Evolutionary conservation across 345 rosid species (phyloP), one percentile per base, ranked within the genome.

Genomic region (Citrus maxima): DNA sequence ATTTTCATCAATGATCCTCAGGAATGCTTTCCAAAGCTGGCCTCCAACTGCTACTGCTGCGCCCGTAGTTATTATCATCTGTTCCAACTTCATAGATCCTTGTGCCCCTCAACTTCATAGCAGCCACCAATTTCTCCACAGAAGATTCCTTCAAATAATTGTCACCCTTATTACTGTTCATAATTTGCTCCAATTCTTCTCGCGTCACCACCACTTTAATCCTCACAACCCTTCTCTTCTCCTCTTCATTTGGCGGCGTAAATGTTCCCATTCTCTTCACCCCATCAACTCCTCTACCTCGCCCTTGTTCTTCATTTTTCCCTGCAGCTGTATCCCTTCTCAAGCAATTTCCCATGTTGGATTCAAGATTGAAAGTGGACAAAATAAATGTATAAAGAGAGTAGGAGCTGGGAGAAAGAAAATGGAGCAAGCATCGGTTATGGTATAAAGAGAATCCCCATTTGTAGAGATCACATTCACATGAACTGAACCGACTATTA

Each of bases 21-120:
- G 93, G 95, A 75, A 91, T 91, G 83, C 87, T 87, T 77, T 87
- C 93, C 79, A 91, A 82, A 60, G 80, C 68, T 13, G 91, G 94
- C 84, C 87, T 91, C 94, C 92, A 88, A 21, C 40, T 71, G 25
- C 74, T 78, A 54, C 54, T 56, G 62, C 59, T 30, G 27, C 27
- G 30, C 14, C 24, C 83, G 1, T 46, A 46, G 51, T 46, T 71
- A 25, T 64, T 62, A 10, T 75, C 25, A 18, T 22, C 71, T 38
- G 72, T 55, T 68, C 51, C 8, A 63, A 1, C 77, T 66, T 63
- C 73, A 8, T 27, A 46, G 32, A 77, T 40, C 77, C 79, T 63
- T 55, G 73, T 82, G 60, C 83, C 83, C 72, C 91, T 89, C 78
- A 82, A 79, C 83, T 73, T 86, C 85, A 85, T 68, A 25, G 81